These are phyloP conservation scores for Claviceps digitariae DNA, from an alignment of 2,329 filamentous ascomycete species.

Conservation along the genomic window DNA sequence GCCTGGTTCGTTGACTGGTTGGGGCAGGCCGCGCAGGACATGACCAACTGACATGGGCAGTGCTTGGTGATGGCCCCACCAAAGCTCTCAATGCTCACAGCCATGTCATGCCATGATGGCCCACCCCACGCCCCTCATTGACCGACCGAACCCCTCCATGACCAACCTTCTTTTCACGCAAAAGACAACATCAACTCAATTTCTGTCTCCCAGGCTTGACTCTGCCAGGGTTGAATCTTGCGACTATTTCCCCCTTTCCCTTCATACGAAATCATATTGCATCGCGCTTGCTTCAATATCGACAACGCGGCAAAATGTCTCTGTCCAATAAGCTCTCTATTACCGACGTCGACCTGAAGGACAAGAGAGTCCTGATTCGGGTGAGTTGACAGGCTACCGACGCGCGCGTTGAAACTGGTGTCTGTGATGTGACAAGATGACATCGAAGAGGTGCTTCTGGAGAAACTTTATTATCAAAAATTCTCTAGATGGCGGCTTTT, in stretches of 20 bases:
- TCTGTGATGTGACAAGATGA: neutral
- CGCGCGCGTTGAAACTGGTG: neutral
- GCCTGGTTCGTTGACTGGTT: neutral
- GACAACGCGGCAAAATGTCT: slow-evolving; percentile 57
- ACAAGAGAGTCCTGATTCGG: slow-evolving; percentile 94
- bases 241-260: neutral
- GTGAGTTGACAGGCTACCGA: slow-evolving; percentile 39
- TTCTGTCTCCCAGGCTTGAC: neutral
- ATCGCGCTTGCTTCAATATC: neutral
- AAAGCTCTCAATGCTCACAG: neutral
- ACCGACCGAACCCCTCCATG: slow-evolving; percentile 4
- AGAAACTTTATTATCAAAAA: too few relatives aligned
- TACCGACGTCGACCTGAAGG: slow-evolving; percentile 91
- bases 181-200: neutral
- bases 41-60: too few relatives aligned
- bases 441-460: too few relatives aligned
- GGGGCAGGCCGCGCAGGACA: too few relatives aligned
- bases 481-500: too few relatives aligned
- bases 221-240: neutral
- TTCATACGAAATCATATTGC: neutral
- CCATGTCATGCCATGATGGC: too few relatives aligned
- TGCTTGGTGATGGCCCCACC: neutral
- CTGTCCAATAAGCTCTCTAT: slow-evolving; percentile 97
- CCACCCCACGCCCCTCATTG: slow-evolving; percentile 1
- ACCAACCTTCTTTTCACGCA: neutral